phyloP scores from a whole-genome alignment of 306 rosid species.

The Vigna mungo region DNA sequence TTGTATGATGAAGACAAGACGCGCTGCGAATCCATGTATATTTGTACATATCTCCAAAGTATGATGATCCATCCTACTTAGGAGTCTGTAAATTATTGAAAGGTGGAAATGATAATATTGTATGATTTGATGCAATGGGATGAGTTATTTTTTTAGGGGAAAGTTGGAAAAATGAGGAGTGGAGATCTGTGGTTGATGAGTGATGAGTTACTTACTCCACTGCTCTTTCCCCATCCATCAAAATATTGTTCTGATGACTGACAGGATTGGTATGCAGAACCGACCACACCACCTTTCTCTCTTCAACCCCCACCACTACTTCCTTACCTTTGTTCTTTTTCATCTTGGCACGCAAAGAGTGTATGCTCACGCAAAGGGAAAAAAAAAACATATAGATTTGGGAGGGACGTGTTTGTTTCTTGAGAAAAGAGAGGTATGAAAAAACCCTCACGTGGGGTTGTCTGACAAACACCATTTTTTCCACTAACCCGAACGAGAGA shows the following conservation, averaged over 20 bases:
- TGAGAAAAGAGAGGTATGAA: conserved; percentile 39
- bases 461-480: conserved; percentile 50
- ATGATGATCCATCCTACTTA: conserved; percentile 40
- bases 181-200: conserved; percentile 38
- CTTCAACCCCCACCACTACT: conserved; percentile 43
- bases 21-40: conserved; percentile 40
- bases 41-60: conserved; percentile 21
- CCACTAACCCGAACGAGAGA: conserved; percentile 45
- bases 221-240: conserved; percentile 59
- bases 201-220: conserved; percentile 52
- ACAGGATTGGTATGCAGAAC: conserved; percentile 55
- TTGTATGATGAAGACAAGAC: conserved; percentile 37
- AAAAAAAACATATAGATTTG: conserved; percentile 37
- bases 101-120: neutral
- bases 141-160: neutral
- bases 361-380: conserved; percentile 55
- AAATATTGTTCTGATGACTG: conserved; percentile 50
- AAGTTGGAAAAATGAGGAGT: conserved; percentile 23
- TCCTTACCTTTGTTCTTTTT: conserved; percentile 44
- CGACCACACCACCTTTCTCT: conserved; percentile 26
- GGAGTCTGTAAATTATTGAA: conserved; percentile 18
- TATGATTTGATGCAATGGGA: neutral
- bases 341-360: conserved; percentile 56
- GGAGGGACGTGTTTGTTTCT: conserved; percentile 45
- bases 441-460: conserved; percentile 61